Evolutionary conservation across 371 early-diverging fungal species (phyloP).

Genomic region (Mucor irregularis): DNA sequence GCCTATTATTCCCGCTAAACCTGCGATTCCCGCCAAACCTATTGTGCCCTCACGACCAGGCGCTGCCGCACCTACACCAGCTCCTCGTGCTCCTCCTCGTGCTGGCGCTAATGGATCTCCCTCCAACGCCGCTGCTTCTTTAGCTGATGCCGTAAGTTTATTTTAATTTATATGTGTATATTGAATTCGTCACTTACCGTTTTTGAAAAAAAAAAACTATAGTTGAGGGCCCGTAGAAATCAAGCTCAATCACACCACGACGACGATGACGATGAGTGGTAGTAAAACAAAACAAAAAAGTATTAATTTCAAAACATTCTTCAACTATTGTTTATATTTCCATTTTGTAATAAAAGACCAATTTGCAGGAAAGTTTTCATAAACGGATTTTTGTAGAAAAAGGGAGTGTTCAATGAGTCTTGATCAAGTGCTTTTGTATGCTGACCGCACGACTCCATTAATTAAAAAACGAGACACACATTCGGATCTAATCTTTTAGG

Average conservation of each 20-base stretch:
- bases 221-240: conserved; percentile 32
- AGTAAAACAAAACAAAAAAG: neutral
- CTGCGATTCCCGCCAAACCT: conserved; percentile 44
- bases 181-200: neutral
- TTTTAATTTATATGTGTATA: neutral
- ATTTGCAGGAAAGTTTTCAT: no score
- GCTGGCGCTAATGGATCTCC: conserved; percentile 33
- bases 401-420: no score
- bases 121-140: conserved; percentile 42
- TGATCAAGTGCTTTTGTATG: no score
- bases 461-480: no score
- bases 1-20: conserved; percentile 52
- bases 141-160: conserved; percentile 51
- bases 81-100: conserved; percentile 46
- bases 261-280: conserved; percentile 27
- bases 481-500: no score
- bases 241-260: conserved; percentile 21
- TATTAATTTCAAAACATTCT: no score
- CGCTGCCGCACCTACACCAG: conserved; percentile 25
- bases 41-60: conserved; percentile 51
- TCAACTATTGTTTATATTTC: no score
- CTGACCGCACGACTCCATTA: no score
- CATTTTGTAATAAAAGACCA: no score
- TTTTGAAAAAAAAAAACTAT: no score
- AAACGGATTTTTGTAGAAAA: no score